A percentile compares a stretch with the other conserved stretches of the same genome.
Conservation (phyloP, 768 basidiomycete genomes). For the Omphalotus guepiniiformis region DNA sequence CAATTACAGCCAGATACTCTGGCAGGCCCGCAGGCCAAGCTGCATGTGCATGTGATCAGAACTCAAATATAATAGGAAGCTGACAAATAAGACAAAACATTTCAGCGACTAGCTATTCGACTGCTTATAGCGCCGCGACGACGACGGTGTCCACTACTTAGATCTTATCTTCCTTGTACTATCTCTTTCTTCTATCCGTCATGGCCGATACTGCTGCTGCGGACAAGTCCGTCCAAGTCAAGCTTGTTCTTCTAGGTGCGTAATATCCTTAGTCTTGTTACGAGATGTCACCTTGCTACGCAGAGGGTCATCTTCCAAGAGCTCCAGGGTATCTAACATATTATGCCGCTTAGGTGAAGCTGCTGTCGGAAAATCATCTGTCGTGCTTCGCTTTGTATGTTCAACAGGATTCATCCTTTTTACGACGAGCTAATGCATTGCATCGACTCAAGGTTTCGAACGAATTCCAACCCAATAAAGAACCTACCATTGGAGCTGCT, state of each 20-base stretch:
- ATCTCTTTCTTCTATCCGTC: constrained; percentile 20
- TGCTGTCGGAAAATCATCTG: constrained; percentile 98
- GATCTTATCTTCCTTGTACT: constrained; percentile 9
- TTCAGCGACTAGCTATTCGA: too few relatives aligned
- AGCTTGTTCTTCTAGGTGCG: constrained; percentile 92
- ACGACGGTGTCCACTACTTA: too few relatives aligned
- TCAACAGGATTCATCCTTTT: background rate
- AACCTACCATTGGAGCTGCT: constrained; percentile 96
- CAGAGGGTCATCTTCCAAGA: constrained; percentile 1
- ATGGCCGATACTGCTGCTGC: constrained; percentile 76
- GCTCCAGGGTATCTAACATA: constrained; percentile 10
- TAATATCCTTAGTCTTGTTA: constrained; percentile 10
- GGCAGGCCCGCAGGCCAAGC: too few relatives aligned
- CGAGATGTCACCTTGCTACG: constrained; percentile 2
- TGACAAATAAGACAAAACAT: too few relatives aligned
- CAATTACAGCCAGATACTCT: too few relatives aligned
- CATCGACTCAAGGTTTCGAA: constrained; percentile 69
- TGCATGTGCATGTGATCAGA: too few relatives aligned
- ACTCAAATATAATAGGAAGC: too few relatives aligned
- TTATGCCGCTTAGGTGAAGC: constrained; percentile 71
- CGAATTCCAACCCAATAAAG: constrained; percentile 98
- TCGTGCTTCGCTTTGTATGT: constrained; percentile 93
- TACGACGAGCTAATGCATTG: background rate
- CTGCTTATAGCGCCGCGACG: too few relatives aligned
- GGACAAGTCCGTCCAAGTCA: constrained; percentile 95